Percentiles rank a stretch among this genome's conserved stretches.
Evolutionary conservation across 1,139 yeast genomes (phyloP).

Genomic region (Suhomyces taliae): DNA sequence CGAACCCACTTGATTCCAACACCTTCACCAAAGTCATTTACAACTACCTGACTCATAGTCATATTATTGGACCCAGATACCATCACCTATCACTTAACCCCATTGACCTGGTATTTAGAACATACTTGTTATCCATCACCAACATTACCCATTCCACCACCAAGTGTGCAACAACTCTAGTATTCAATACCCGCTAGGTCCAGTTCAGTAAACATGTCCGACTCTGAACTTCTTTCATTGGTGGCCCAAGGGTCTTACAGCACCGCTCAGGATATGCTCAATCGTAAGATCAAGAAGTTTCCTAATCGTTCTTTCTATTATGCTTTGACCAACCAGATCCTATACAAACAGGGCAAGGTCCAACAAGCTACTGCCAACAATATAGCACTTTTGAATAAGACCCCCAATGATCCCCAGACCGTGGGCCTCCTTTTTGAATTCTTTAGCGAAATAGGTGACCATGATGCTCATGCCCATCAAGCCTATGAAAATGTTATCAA

Average conservation of each 20-base stretch:
- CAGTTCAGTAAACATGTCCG: slow-evolving; percentile 19
- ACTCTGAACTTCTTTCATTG: slow-evolving; percentile 36
- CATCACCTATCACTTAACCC: too few relatives aligned
- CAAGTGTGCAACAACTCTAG: neutral
- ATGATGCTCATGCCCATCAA: slow-evolving; percentile 35
- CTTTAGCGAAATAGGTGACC: slow-evolving; percentile 26
- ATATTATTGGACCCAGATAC: too few relatives aligned
- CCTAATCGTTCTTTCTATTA: slow-evolving; percentile 58
- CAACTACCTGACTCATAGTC: too few relatives aligned
- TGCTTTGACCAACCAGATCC: slow-evolving; percentile 49
- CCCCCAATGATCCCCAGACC: slow-evolving; percentile 57
- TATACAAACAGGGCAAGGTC: slow-evolving; percentile 42
- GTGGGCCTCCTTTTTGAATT: slow-evolving; percentile 47
- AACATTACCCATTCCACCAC: neutral
- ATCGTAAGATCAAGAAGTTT: slow-evolving; percentile 49
- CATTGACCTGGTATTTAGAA: neutral
- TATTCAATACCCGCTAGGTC: neutral
- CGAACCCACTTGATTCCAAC: too few relatives aligned
- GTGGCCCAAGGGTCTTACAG: slow-evolving; percentile 56
- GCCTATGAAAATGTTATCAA: slow-evolving; percentile 59
- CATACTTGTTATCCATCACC: neutral
- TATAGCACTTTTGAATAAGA: slow-evolving; percentile 38
- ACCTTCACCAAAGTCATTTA: too few relatives aligned
- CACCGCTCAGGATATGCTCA: slow-evolving; percentile 52
- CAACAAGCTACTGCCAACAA: slow-evolving; percentile 47